Conservation (phyloP, 352 stramenopile species). For the Blastocystis sp. region DNA sequence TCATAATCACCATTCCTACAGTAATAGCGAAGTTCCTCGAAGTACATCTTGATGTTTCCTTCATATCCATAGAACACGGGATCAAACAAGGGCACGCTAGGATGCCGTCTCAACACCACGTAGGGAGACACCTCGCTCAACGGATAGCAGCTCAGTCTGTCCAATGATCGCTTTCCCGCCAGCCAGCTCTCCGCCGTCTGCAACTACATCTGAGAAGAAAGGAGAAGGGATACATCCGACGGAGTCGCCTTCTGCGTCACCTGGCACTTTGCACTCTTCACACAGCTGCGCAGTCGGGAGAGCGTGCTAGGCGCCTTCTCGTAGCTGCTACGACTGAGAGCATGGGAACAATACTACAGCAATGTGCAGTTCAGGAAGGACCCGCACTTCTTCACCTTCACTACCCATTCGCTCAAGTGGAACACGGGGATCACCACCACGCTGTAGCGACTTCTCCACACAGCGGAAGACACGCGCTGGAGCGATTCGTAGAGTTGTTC, state of each 20-base stretch:
- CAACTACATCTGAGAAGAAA: not conserved
- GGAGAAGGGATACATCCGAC: not conserved
- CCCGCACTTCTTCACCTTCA: not conserved
- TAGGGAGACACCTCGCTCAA: not conserved
- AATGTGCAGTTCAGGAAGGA: not conserved
- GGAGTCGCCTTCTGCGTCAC: not conserved
- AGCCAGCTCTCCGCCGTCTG: not conserved
- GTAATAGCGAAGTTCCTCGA: slow-evolving; percentile 28
- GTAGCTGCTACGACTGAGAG: not conserved
- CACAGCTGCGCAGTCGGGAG: not conserved
- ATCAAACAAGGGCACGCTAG: not conserved
- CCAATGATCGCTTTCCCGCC: not conserved
- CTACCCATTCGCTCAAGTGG: not conserved
- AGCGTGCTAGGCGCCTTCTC: not conserved
- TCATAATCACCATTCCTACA: not conserved
- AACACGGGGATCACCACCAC: slow-evolving; percentile 27
- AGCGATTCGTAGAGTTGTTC: not conserved
- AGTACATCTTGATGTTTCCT: not conserved
- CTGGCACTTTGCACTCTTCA: not conserved
- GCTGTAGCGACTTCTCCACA: not conserved
- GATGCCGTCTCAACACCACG: not conserved
- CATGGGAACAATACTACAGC: not conserved
- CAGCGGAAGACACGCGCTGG: not conserved
- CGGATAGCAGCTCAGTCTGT: not conserved
- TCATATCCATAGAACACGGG: slow-evolving; percentile 22